phyloP scores from a whole-genome alignment of 2,329 filamentous ascomycete species.

The Aaosphaeria arxii region DNA sequence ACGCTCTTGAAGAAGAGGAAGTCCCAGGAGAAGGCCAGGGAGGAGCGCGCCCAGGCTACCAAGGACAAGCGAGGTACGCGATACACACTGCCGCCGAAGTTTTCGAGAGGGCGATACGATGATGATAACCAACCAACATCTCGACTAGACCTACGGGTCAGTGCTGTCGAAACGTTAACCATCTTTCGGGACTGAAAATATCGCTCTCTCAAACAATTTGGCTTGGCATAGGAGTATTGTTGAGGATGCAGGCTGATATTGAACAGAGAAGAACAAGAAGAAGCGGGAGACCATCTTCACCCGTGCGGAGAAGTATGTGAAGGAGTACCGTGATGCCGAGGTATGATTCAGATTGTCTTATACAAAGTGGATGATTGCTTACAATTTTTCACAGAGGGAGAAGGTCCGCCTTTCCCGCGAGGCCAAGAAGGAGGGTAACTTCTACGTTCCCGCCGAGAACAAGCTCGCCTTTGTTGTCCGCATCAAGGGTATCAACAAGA shows the following conservation, averaged over 20 bases:
- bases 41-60: constrained; percentile 74
- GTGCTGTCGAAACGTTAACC: constrained; percentile 98
- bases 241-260: constrained; percentile 33
- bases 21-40: constrained; percentile 98
- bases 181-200: constrained; percentile 97
- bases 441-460: constrained; percentile 91
- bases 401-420: constrained; percentile 89
- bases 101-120: constrained; percentile 47
- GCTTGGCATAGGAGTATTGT: not conserved
- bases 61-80: constrained; percentile 89
- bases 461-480: constrained; percentile 98
- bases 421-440: constrained; percentile 87
- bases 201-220: constrained; percentile 7
- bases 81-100: constrained; percentile 9
- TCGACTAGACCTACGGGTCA: constrained; percentile 90
- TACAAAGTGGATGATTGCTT: not conserved
- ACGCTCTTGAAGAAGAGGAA: constrained; percentile 99
- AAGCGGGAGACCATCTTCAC: constrained; percentile 99
- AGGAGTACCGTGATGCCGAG: constrained; percentile 97
- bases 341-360: constrained; percentile 3
- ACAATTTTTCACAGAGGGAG: constrained; percentile 62
- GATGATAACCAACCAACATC: constrained; percentile 82
- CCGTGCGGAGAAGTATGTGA: constrained; percentile 99
- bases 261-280: constrained; percentile 85
- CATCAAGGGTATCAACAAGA: constrained; percentile 99